A percentile compares a stretch with the other conserved stretches of the same genome.
phyloP scores from a whole-genome alignment of 768 basidiomycete genomes.

The Termitomyces sp. region DNA sequence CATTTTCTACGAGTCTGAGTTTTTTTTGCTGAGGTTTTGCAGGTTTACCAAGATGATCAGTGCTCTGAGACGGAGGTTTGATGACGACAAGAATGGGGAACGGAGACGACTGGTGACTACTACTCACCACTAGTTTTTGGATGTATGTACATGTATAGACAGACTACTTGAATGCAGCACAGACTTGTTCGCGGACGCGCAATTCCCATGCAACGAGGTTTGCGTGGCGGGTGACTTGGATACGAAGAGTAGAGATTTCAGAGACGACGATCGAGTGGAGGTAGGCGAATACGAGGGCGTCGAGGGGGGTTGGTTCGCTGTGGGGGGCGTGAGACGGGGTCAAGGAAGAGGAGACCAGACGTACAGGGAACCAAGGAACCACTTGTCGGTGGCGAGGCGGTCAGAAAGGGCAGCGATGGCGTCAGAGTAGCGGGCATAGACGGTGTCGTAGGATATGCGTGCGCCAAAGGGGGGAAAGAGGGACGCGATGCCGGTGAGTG shows the following conservation, averaged over 20 bases:
- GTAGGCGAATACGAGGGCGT: constrained; percentile 82
- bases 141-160: background rate
- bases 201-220: constrained; percentile 84
- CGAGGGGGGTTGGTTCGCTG: constrained; percentile 75
- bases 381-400: constrained; percentile 70
- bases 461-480: constrained; percentile 57
- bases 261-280: constrained; percentile 61
- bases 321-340: background rate
- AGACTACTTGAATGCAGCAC: constrained; percentile 19
- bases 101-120: constrained; percentile 5
- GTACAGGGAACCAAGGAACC: constrained; percentile 78
- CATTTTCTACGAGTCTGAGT: too few relatives aligned
- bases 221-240: constrained; percentile 64
- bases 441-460: constrained; percentile 44
- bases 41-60: constrained; percentile 78
- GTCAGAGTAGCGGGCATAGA: constrained; percentile 62
- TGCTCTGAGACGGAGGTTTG: constrained; percentile 62
- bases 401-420: constrained; percentile 73
- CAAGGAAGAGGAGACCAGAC: background rate
- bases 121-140: too few relatives aligned
- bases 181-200: constrained; percentile 57
- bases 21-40: background rate
- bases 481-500: constrained; percentile 65
- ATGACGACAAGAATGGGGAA: constrained; percentile 10
- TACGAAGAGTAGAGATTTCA: constrained; percentile 37